phyloP scores from a whole-genome alignment of 2,329 filamentous ascomycete genomes.

The Colletotrichum sojae region DNA sequence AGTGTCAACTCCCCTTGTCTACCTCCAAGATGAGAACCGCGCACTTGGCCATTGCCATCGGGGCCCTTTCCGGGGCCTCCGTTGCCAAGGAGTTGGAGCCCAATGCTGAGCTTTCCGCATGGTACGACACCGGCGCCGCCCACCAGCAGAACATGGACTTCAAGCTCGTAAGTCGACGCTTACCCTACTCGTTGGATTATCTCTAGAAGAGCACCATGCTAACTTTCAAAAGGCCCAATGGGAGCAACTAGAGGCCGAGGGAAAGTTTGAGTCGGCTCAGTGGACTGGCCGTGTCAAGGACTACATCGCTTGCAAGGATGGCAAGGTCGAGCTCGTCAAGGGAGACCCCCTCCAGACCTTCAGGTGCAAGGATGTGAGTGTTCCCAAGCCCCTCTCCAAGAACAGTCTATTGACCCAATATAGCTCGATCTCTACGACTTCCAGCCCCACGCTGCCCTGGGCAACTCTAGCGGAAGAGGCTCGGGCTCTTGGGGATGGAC shows the following conservation, averaged over 20 bases:
- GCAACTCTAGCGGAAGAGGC: conserved; percentile 52
- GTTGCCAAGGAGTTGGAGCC: conserved; percentile 41
- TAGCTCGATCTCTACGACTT: conserved; percentile 68
- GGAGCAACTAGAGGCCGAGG: conserved; percentile 50
- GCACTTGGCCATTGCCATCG: conserved; percentile 7
- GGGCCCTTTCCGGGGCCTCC: conserved; percentile 14
- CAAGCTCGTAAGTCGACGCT: conserved; percentile 36
- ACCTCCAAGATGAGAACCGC: conserved; percentile 16
- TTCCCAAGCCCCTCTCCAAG: not conserved
- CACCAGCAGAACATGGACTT: conserved; percentile 42
- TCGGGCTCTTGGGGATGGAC: conserved; percentile 57
- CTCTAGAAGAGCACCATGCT: not conserved
- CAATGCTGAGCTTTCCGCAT: conserved; percentile 35
- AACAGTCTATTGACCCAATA: conserved; percentile 5
- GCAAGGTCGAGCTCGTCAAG: conserved; percentile 55
- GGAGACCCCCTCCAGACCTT: conserved; percentile 60
- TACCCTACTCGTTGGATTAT: too few relatives aligned
- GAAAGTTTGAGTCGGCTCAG: conserved; percentile 51
- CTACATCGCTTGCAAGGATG: conserved; percentile 52
- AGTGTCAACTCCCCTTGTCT: not conserved
- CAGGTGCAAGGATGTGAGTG: conserved; percentile 54
- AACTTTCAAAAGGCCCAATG: conserved; percentile 46
- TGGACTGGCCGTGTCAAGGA: conserved; percentile 46
- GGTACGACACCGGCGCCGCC: conserved; percentile 40
- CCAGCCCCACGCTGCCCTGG: conserved; percentile 63